Conservation (phyloP, 2,329 filamentous ascomycete genomes). For the Alternaria ethzedia region DNA sequence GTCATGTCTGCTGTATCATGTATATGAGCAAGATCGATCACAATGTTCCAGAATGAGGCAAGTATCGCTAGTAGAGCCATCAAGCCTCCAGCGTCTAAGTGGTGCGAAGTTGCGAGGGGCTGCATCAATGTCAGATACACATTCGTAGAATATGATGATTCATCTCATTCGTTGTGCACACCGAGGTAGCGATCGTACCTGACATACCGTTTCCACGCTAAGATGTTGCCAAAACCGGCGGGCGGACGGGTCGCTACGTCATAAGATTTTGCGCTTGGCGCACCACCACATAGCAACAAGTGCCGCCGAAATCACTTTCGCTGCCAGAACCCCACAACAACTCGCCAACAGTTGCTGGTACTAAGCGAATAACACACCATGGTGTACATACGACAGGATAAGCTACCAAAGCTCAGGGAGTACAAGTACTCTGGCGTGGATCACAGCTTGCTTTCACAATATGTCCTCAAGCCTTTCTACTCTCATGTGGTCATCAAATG, state of each 20-base stretch:
- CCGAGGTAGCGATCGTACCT: background rate
- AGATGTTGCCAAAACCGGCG: slow-evolving; percentile 5
- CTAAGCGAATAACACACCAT: slow-evolving; percentile 56
- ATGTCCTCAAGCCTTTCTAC: slow-evolving; percentile 98
- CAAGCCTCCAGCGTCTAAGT: background rate
- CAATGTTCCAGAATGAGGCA: background rate
- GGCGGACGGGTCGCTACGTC: slow-evolving; percentile 34
- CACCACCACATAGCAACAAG: slow-evolving; percentile 15
- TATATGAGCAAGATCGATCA: background rate
- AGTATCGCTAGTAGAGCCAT: background rate
- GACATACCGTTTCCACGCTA: background rate
- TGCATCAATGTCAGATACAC: background rate
- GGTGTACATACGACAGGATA: slow-evolving; percentile 94
- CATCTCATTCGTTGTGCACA: background rate
- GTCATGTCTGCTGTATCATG: background rate
- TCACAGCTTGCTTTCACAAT: slow-evolving; percentile 86
- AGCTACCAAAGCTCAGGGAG: slow-evolving; percentile 84
- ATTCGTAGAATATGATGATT: background rate
- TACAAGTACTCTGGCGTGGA: slow-evolving; percentile 97
- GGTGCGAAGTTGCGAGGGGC: background rate
- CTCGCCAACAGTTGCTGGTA: slow-evolving; percentile 5
- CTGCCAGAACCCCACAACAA: slow-evolving; percentile 19
- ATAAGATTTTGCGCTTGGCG: slow-evolving; percentile 39
- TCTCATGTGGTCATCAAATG: slow-evolving; percentile 90
- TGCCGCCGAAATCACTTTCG: slow-evolving; percentile 1